Evolutionary conservation across 176 grass and related monocot species (phyloP), one percentile per base, ranked within the genome.

Genomic region (Oryza glaberrima): DNA sequence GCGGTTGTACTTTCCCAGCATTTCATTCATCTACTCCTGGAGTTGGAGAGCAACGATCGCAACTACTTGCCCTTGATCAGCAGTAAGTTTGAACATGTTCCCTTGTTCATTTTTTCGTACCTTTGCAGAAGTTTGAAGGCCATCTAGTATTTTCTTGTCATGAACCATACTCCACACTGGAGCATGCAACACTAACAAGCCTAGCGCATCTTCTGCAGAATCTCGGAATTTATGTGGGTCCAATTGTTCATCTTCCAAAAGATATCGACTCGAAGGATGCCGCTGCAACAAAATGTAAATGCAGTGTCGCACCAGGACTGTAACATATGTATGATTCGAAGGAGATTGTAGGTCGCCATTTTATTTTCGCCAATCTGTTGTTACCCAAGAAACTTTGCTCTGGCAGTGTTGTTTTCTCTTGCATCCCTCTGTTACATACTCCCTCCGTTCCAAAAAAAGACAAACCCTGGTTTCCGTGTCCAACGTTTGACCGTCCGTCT

Each of bases 31-130:
- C 40, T n/a, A 66, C 41, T 38, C 52, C 19, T 5, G 52, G 1
- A 56, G 52, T 32, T 67, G 20, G 54, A 75, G 32, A 78, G 14
- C 41, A 34, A 40, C 49, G 3, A 7, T 11, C 15, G 35, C 58
- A 9, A 16, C 15, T 45, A 47, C 6, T 44, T 34, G 13, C n/a
- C 26, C 4, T 35, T 35, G 9, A 47, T 58, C 40, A 13, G 1
- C 35, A 64, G 88, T 86, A 79, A 86, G 88, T 90, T 47, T 20
- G 6, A 56, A 9, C 9, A 63, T 26, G 30, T 41, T 2, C 23
- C 8, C 58, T 38, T 2, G 16, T 72, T 54, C 61, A 38, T 58
- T 71, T 2, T n/a, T n/a, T 60, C 7, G n/a, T 4, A 10, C 65
- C 35, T 1, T 1, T 65, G 5, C 40, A 12, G 19, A 70, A 67